phyloP scores from a whole-genome alignment of 2,329 filamentous ascomycete species.

The Pseudogymnoascus destructans region DNA sequence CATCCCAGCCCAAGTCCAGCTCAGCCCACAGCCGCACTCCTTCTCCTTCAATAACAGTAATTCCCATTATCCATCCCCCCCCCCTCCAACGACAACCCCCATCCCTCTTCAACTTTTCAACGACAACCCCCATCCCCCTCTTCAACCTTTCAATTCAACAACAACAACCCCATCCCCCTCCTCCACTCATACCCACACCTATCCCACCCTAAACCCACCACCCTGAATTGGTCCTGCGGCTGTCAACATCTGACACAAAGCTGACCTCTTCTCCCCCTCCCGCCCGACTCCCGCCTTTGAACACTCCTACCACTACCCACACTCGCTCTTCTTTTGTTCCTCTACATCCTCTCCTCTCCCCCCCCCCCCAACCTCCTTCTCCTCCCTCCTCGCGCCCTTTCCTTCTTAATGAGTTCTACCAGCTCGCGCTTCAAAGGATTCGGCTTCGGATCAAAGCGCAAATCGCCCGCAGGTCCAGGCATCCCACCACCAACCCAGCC shows the following conservation, averaged over 20 bases:
- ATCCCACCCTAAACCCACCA: neutral
- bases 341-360: constrained; percentile 20
- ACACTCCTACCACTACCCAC: neutral
- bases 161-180: neutral
- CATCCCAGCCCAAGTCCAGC: neutral
- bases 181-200: neutral
- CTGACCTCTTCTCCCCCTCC: neutral
- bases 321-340: constrained; percentile 7
- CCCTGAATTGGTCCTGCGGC: neutral
- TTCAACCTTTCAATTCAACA: neutral
- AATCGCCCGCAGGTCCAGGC: constrained; percentile 38
- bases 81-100: neutral
- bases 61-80: neutral
- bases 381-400: constrained; percentile 22
- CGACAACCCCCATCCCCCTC: neutral
- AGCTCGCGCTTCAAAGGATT: constrained; percentile 68
- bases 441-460: constrained; percentile 65
- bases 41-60: neutral
- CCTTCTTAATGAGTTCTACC: constrained; percentile 58
- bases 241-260: neutral
- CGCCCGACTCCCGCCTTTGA: neutral
- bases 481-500: neutral
- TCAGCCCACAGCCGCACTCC: neutral
- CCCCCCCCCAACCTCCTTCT: constrained; percentile 24
- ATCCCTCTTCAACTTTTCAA: neutral